Percentiles rank a stretch among this genome's conserved stretches.
Conservation (phyloP, 805 yeast species). For the Barnettozyma pratensis region DNA sequence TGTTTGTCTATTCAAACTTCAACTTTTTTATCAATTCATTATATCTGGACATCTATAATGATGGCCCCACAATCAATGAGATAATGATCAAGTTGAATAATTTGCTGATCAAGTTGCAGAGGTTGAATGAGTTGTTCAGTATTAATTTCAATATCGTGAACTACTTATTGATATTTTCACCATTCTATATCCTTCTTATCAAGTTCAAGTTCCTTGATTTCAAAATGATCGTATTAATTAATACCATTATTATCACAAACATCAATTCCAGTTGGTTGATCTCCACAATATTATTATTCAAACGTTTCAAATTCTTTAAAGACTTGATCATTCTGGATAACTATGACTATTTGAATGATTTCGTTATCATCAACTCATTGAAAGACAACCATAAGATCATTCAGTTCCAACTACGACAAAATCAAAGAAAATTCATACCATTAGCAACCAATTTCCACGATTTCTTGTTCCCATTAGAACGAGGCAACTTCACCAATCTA, state of each 20-base stretch:
- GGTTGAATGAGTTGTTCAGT: neutral
- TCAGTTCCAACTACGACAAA: constrained; percentile 46
- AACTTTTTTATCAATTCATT: constrained; percentile 8
- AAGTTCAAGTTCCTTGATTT: neutral
- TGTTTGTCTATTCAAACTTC: constrained; percentile 4
- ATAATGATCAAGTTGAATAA: constrained; percentile 5
- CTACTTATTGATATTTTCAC: constrained; percentile 5
- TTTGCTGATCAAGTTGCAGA: constrained; percentile 1
- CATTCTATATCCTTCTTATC: constrained; percentile 6
- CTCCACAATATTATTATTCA: constrained; percentile 1
- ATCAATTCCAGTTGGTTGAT: constrained; percentile 6
- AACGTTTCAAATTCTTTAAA: constrained; percentile 6
- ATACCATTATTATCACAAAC: constrained; percentile 3
- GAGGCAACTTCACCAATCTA: constrained; percentile 42
- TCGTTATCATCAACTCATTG: constrained; percentile 2
- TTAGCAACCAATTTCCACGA: constrained; percentile 26
- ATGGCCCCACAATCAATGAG: constrained; percentile 6
- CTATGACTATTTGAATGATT: constrained; percentile 4
- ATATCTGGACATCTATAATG: constrained; percentile 7
- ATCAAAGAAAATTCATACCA: constrained; percentile 40
- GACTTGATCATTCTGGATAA: neutral
- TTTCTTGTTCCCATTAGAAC: constrained; percentile 49
- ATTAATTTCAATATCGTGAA: constrained; percentile 5
- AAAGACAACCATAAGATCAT: constrained; percentile 32
- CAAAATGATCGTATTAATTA: neutral